Evolutionary conservation across 2,329 filamentous ascomycete species (phyloP).

Genomic region (Ambrosiella beaveri): DNA sequence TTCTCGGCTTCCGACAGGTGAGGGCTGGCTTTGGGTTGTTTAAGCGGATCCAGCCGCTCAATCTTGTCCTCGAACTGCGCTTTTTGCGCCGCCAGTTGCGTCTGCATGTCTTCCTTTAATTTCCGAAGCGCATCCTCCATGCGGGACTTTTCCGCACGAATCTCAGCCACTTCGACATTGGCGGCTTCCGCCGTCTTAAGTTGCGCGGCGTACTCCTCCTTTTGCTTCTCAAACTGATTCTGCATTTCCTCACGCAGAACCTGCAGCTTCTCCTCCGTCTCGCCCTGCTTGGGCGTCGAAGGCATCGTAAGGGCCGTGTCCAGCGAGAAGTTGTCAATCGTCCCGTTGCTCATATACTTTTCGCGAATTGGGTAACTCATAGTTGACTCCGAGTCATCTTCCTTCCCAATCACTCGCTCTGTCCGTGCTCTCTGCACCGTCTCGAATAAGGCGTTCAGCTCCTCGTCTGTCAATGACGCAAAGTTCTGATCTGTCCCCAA

Average conservation of each 20-base stretch:
- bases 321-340: conserved; percentile 86
- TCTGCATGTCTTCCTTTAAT: conserved; percentile 77
- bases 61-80: conserved; percentile 73
- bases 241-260: conserved; percentile 72
- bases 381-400: conserved; percentile 79
- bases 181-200: conserved; percentile 58
- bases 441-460: conserved; percentile 83
- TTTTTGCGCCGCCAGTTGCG: conserved; percentile 66
- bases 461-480: conserved; percentile 75
- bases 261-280: conserved; percentile 57
- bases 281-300: conserved; percentile 66
- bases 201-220: conserved; percentile 64
- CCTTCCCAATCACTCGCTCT: conserved; percentile 51
- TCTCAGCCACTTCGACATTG: conserved; percentile 65
- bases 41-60: conserved; percentile 52
- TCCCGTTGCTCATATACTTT: conserved; percentile 90
- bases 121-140: conserved; percentile 70
- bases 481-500: conserved; percentile 86
- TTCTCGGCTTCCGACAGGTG: conserved; percentile 57
- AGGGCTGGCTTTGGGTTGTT: conserved; percentile 41
- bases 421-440: conserved; percentile 81
- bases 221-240: conserved; percentile 63
- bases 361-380: conserved; percentile 78
- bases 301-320: conserved; percentile 91
- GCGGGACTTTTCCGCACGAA: conserved; percentile 61